Base-by-base conservation (phyloP, 2,329 filamentous ascomycete genomes). In the Colletotrichum horii region DNA sequence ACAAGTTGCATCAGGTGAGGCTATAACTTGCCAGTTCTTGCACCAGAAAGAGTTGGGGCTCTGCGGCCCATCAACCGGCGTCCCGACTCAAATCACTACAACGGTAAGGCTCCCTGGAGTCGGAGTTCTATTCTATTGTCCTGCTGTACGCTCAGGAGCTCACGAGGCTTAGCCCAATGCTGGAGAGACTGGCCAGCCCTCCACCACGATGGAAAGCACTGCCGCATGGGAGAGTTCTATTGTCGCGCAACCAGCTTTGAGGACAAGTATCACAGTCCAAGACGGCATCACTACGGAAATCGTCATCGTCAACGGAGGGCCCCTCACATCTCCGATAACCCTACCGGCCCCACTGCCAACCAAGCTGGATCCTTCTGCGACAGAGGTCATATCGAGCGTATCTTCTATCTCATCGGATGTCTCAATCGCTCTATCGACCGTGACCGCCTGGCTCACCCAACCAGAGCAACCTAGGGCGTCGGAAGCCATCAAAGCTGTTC, bases 141-240 rank as follows among this genome's bases (percentile, higher is more conserved):
- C 14, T 4, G 26, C 7, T 8, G 52, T 0, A 60, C 56, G 26
- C 36, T 9, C 36, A 38, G 16, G 36, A 9, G 0, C 56, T 30
- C 0, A 60, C 8, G 56, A 2, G 16, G 4, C 11, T 15, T 14
- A 60, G 56, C 1, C 26, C 4, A 60, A 2, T 4, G 16, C 26
- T 8, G 56, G 24, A 28, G 15, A 19, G 9, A 32, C 24, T 15
- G 28, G 16, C 15, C 6, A 26, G 3, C 19, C 8, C 8, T 4
- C 24, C 24, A n/a, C 52, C 22, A 7, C 52, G 14, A 14, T 30
- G 14, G 56, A 32, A 16, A 12, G 7, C 8, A 19, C 56, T 4
- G 16, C 5, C 6, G 24, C 26, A 1, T 12, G 4, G 22, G 22
- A 14, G 1, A 56, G 8, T 30, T 11, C 16, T 28, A 7, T 28